Evolutionary conservation across 2,329 filamentous ascomycete species (phyloP), one percentile per base, ranked within the genome.

Genomic region (Allantophomopsis cytisporea): DNA sequence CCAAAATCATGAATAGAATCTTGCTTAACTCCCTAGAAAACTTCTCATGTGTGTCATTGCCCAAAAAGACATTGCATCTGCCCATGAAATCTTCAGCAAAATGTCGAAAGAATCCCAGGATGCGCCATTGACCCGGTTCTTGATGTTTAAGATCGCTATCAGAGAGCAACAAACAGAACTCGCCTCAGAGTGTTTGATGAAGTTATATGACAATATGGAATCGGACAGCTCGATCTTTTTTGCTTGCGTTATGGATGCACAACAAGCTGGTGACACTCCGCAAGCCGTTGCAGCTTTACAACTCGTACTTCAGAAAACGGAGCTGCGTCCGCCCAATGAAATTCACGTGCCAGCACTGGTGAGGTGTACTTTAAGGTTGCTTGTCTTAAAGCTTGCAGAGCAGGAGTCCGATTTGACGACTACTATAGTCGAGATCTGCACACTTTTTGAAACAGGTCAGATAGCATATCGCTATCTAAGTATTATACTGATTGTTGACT

Each of bases 221-320:
- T 66, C 69, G 16, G 70, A 78, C 28, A 63, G 66, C 15, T 74
- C 76, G 12, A 72, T 86, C 34, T 64, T 95, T 1, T 86, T 88
- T 46, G 83, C 85, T 1, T 94, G 87, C 49, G 73, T 85, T 16
- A 62, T 85, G 20, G 85, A 93, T 55, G 81, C 85, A 2, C 77
- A 87, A 37, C 65, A 75, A 45, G 62, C 64, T 1, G 74, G 76
- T 0, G 73, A 85, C 44, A 76, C 70, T 38, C 45, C 62, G 0
- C 74, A 80, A 45, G 72, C 78, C 2, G 60, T 79, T 11, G 55
- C 64, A 21, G 70, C 73, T 10, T 54, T 88, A 36, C 71, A 73
- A 46, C 64, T 69, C 42, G 62, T 86, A 1, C 60, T 82, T 12
- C 65, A 74, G 20, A 71, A 68, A 39, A 66, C 69, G 42, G 63